phyloP scores from a whole-genome alignment of 1,284 basidiomycete species.

The Leccinum pallidistipes region DNA sequence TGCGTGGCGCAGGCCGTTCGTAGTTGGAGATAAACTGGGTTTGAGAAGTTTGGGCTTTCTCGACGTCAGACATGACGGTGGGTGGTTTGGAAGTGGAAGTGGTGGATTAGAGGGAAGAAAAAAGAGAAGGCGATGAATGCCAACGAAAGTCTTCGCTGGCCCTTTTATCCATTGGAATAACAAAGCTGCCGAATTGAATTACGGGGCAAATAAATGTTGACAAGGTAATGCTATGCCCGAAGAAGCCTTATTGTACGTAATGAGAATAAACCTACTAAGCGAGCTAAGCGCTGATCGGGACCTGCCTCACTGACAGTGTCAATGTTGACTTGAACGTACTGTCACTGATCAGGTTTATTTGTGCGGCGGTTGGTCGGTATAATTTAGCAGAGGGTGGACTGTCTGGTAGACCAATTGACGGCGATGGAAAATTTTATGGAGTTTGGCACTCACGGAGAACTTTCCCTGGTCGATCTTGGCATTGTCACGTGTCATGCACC shows the following conservation, averaged over 20 bases:
- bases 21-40: constrained; percentile 18
- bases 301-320: background rate
- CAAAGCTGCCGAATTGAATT: constrained; percentile 20
- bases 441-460: background rate
- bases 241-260: background rate
- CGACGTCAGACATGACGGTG: constrained; percentile 33
- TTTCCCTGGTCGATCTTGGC: background rate
- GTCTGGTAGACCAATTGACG: background rate
- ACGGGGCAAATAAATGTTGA: constrained; percentile 22
- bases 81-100: background rate
- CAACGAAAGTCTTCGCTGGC: background rate
- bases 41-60: constrained; percentile 32
- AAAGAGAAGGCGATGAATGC: background rate
- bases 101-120: background rate
- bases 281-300: background rate
- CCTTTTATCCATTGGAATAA: constrained; percentile 26
- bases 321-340: background rate
- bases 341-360: background rate
- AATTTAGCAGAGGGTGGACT: background rate
- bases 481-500: background rate
- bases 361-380: background rate
- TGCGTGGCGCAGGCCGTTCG: constrained; percentile 14
- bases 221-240: constrained; percentile 13
- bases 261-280: background rate
- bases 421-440: background rate